phyloP scores from a whole-genome alignment of 2,329 filamentous ascomycete species.

The Arachnomyces sp. region DNA sequence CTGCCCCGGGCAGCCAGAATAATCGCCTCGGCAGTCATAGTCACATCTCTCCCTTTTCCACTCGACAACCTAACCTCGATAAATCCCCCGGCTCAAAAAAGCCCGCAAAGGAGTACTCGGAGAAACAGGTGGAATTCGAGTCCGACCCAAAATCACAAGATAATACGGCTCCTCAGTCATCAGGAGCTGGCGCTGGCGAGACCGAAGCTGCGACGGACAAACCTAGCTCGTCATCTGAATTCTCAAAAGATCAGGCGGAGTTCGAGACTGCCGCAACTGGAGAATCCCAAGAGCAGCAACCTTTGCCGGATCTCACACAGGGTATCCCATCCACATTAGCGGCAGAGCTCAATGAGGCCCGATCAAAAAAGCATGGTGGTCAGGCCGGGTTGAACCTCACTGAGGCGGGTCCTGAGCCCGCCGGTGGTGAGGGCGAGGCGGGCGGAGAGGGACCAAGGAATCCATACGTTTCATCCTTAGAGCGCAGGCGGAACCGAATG shows the following conservation, averaged over 20 bases:
- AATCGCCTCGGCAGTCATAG: constrained; percentile 21
- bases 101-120: constrained; percentile 20
- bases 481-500: constrained; percentile 68
- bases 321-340: constrained; percentile 89
- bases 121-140: constrained; percentile 34
- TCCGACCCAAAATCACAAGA: constrained; percentile 25
- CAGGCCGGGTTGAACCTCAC: constrained; percentile 43
- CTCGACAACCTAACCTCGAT: constrained; percentile 10
- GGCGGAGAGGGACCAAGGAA: constrained; percentile 62
- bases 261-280: constrained; percentile 27
- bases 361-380: constrained; percentile 28
- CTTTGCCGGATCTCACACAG: constrained; percentile 84
- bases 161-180: constrained; percentile 22
- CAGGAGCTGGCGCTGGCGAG: constrained; percentile 18
- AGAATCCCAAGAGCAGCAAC: constrained; percentile 46
- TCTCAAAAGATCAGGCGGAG: constrained; percentile 27
- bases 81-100: constrained; percentile 2
- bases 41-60: constrained; percentile 14
- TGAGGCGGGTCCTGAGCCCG: constrained; percentile 38
- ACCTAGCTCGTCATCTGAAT: constrained; percentile 13
- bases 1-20: constrained; percentile 29
- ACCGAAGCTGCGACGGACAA: constrained; percentile 11
- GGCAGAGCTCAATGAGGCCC: constrained; percentile 56
- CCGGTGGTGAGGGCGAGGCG: constrained; percentile 43
- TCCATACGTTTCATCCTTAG: constrained; percentile 83